These are phyloP conservation scores for Ziziphus jujuba DNA, from an alignment of 306 rosid species.

Conservation along the genomic window DNA sequence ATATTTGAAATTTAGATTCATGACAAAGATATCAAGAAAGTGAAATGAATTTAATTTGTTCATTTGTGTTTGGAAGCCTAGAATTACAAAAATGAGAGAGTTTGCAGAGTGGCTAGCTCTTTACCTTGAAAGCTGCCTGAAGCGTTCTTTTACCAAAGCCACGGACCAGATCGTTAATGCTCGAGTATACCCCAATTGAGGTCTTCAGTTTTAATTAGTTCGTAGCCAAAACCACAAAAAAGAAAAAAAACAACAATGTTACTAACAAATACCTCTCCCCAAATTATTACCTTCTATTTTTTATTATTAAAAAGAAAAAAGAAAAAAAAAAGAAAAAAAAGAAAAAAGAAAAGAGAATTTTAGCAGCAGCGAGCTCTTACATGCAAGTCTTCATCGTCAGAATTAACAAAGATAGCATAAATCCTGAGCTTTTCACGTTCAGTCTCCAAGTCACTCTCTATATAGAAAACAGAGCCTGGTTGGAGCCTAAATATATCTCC, in stretches of 20 bases:
- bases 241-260: not conserved
- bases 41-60: no score
- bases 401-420: slow-evolving; percentile 59
- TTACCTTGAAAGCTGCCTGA: slow-evolving; percentile 72
- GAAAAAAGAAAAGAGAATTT: not conserved
- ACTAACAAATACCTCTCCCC: not conserved
- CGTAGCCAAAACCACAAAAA: not conserved
- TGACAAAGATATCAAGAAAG: not conserved
- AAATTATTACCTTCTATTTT: not conserved
- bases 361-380: slow-evolving; percentile 33
- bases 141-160: slow-evolving; percentile 68
- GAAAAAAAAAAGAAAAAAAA: not conserved
- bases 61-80: not conserved
- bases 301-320: not conserved
- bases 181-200: slow-evolving; percentile 70
- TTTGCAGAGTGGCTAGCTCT: not conserved
- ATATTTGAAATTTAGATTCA: no score
- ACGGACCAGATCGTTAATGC: slow-evolving; percentile 50
- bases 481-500: slow-evolving; percentile 65
- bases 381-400: slow-evolving; percentile 39
- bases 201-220: slow-evolving; percentile 57
- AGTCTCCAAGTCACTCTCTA: slow-evolving; percentile 59
- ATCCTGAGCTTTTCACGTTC: slow-evolving; percentile 64
- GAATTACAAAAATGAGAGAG: not conserved
- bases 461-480: slow-evolving; percentile 65